Evolutionary conservation across 352 stramenopile species (phyloP).

Genomic region (Pythium sukuiense): DNA sequence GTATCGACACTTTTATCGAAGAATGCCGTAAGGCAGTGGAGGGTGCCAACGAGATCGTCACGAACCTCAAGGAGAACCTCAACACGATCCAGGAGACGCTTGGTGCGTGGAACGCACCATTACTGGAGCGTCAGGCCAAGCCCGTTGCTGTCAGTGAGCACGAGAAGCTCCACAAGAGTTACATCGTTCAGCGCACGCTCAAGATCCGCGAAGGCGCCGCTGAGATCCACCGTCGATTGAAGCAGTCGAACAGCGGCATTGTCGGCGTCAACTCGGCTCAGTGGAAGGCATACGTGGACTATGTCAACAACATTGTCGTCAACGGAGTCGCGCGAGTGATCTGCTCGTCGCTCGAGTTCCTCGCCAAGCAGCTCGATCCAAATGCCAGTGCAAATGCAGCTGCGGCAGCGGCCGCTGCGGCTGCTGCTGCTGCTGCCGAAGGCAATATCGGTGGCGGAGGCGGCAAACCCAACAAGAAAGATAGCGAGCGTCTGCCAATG

Average conservation of each 20-base stretch:
- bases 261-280: slow-evolving; percentile 93
- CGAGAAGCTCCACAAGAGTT: slow-evolving; percentile 93
- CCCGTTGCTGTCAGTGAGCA: slow-evolving; percentile 96
- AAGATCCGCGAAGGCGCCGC: slow-evolving; percentile 95
- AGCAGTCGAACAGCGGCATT: slow-evolving; percentile 95
- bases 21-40: slow-evolving; percentile 86
- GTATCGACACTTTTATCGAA: slow-evolving; percentile 94
- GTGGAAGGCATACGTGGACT: slow-evolving; percentile 98
- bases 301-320: slow-evolving; percentile 97
- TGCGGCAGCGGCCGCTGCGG: slow-evolving; percentile 28
- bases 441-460: slow-evolving; percentile 32
- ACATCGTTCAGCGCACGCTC: slow-evolving; percentile 90
- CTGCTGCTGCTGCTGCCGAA: slow-evolving; percentile 42
- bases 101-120: slow-evolving; percentile 88
- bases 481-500: slow-evolving; percentile 85
- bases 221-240: slow-evolving; percentile 95
- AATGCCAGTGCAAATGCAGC: slow-evolving; percentile 44
- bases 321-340: slow-evolving; percentile 90
- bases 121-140: slow-evolving; percentile 96
- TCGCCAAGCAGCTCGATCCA: slow-evolving; percentile 94
- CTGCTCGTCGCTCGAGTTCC: slow-evolving; percentile 87
- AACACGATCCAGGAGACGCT: slow-evolving; percentile 94
- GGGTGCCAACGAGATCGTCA: slow-evolving; percentile 93
- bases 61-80: slow-evolving; percentile 96
- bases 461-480: slow-evolving; percentile 42